A percentile compares a stretch with the other conserved stretches of the same genome.
These are phyloP conservation scores for Houttuynia cordata DNA, from an alignment of 164 flowering plant species.

Conservation along the genomic window DNA sequence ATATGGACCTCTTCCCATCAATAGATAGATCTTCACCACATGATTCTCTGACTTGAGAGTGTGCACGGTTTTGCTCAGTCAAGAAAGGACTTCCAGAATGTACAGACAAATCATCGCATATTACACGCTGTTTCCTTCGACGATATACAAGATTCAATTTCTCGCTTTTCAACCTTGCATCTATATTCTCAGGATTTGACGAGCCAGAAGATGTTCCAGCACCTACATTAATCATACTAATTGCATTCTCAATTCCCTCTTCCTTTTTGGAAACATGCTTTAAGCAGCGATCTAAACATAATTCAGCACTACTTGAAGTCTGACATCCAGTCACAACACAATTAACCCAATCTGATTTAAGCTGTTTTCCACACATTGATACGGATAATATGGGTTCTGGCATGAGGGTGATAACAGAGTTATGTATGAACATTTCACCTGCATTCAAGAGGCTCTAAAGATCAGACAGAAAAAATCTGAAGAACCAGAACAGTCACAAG, in stretches of 20 bases:
- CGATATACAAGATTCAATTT: slow-evolving; percentile 32
- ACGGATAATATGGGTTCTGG: not conserved
- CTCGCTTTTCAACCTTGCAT: slow-evolving; percentile 23
- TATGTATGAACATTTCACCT: not conserved
- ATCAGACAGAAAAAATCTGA: not conserved
- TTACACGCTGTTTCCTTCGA: slow-evolving; percentile 35
- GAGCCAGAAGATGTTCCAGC: slow-evolving; percentile 19
- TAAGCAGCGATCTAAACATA: slow-evolving; percentile 16
- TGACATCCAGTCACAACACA: slow-evolving; percentile 29
- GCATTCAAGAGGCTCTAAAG: not conserved
- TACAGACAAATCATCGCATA: slow-evolving; percentile 18
- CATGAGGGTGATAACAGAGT: not conserved
- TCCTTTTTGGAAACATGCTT: slow-evolving; percentile 10
- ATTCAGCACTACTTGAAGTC: slow-evolving; percentile 18
- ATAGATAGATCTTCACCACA: slow-evolving; percentile 6
- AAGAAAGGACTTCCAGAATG: slow-evolving; percentile 24
- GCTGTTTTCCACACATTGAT: not conserved
- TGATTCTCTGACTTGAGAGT: slow-evolving; percentile 10
- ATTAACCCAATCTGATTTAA: slow-evolving; percentile 24
- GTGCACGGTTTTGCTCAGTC: slow-evolving; percentile 8
- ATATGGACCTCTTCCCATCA: slow-evolving; percentile 1
- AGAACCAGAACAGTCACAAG: not conserved
- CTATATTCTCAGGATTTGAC: slow-evolving; percentile 24
- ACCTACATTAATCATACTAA: slow-evolving; percentile 7
- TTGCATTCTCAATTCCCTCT: slow-evolving; percentile 9